phyloP scores from a whole-genome alignment of 768 basidiomycete species.

The Russula earlei region DNA sequence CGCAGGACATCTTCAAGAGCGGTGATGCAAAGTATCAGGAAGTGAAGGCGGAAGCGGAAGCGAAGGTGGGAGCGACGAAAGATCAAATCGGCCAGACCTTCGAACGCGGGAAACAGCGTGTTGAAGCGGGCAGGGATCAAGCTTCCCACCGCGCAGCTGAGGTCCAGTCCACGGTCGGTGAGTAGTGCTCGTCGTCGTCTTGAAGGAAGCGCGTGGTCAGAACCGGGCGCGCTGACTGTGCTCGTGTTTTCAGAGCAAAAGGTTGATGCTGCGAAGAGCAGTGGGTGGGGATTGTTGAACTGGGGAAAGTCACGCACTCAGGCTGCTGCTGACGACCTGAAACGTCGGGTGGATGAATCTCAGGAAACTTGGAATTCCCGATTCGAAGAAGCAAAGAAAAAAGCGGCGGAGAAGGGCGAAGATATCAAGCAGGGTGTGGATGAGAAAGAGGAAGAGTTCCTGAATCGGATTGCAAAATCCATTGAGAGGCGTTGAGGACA shows the following conservation, averaged over 20 bases:
- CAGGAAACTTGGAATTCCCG: slow-evolving; percentile 6
- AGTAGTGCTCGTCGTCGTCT: too few relatives aligned
- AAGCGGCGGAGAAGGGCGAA: slow-evolving; percentile 13
- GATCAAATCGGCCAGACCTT: not conserved
- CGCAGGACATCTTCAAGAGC: not conserved
- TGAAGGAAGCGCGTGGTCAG: not conserved
- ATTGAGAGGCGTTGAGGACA: slow-evolving; percentile 4
- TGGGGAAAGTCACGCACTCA: slow-evolving; percentile 13
- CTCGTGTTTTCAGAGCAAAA: not conserved
- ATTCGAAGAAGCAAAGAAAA: slow-evolving; percentile 15
- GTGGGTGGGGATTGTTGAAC: slow-evolving; percentile 6
- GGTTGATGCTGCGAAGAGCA: slow-evolving; percentile 9
- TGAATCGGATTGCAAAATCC: slow-evolving; percentile 10
- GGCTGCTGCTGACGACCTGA: slow-evolving; percentile 9
- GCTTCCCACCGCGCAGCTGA: not conserved
- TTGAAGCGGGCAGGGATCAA: slow-evolving; percentile 2
- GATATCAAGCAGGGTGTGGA: slow-evolving; percentile 8
- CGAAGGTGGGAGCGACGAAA: not conserved
- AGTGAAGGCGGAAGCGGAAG: not conserved
- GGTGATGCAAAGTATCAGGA: slow-evolving; percentile 6
- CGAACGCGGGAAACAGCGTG: slow-evolving; percentile 8
- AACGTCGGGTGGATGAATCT: slow-evolving; percentile 13
- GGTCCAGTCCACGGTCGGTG: not conserved
- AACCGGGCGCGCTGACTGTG: not conserved
- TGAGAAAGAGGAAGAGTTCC: slow-evolving; percentile 18